Conservation (phyloP, 306 rosid species). For the Lagenaria siceraria region DNA sequence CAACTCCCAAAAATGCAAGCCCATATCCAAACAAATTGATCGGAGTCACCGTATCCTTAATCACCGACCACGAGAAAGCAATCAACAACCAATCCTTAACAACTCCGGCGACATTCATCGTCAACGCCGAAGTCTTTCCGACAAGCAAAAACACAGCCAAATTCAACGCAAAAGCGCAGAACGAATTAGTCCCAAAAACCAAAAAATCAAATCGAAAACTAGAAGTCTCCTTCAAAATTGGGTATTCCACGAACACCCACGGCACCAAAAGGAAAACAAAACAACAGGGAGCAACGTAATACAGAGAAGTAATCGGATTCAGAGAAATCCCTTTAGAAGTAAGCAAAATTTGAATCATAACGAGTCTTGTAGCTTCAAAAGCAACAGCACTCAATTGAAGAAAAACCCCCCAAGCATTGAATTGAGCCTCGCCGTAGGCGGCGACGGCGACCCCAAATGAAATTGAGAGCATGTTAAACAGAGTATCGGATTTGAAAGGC, state of each 20-base stretch:
- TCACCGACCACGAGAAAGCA: conserved; percentile 64
- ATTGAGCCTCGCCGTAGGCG: conserved; percentile 59
- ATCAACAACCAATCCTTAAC: conserved; percentile 66
- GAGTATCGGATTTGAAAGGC: conserved; percentile 29
- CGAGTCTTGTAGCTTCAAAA: conserved; percentile 58
- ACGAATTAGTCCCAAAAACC: conserved; percentile 48
- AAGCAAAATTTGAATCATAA: conserved; percentile 57
- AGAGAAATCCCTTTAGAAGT: conserved; percentile 56
- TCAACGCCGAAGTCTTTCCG: conserved; percentile 60
- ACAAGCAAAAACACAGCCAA: conserved; percentile 59
- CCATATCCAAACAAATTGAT: conserved; percentile 55
- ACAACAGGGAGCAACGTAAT: conserved; percentile 64
- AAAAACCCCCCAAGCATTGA: conserved; percentile 45
- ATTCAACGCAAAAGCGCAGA: conserved; percentile 56
- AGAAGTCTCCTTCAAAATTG: conserved; percentile 33
- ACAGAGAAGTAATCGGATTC: conserved; percentile 50
- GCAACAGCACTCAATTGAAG: conserved; percentile 61
- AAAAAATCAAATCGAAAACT: conserved; percentile 37
- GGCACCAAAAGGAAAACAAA: conserved; percentile 36
- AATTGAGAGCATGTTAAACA: conserved; percentile 58
- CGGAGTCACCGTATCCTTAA: conserved; percentile 56
- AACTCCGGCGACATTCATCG: conserved; percentile 69
- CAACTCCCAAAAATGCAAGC: conserved; percentile 61
- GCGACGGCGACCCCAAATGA: conserved; percentile 63
- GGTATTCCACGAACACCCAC: conserved; percentile 52